Percentiles rank a stretch among this genome's conserved stretches.
Conservation (phyloP, 2,329 filamentous ascomycete species). For the Penicillium verrucosum region DNA sequence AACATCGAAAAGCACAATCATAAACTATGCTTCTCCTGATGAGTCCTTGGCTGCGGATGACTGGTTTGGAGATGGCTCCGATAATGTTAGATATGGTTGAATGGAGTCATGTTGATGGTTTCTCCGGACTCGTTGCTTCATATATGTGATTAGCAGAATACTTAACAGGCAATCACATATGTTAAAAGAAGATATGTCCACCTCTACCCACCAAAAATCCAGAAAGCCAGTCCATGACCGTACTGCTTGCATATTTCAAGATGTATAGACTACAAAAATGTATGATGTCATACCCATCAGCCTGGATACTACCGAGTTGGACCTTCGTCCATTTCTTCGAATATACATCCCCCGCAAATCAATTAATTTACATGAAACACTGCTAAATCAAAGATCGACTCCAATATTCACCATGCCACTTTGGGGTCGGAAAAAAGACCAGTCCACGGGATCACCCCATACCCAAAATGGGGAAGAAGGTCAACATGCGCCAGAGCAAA, state of each 20-base stretch:
- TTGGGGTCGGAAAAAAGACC: slow-evolving; percentile 13
- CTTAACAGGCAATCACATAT: neutral
- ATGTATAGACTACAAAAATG: neutral
- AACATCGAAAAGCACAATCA: slow-evolving; percentile 38
- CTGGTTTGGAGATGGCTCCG: slow-evolving; percentile 63
- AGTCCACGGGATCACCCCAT: neutral
- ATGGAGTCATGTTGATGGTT: neutral
- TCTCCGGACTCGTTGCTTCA: neutral
- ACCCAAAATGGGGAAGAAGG: neutral
- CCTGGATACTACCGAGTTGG: neutral
- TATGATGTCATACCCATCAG: slow-evolving; percentile 8
- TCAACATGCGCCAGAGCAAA: slow-evolving; percentile 1
- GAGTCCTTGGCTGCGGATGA: slow-evolving; percentile 34
- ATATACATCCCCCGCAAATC: neutral
- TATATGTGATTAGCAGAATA: neutral
- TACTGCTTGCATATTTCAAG: neutral
- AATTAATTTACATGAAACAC: neutral
- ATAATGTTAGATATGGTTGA: slow-evolving; percentile 60
- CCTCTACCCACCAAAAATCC: neutral
- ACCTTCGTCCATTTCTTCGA: neutral
- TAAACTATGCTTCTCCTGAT: slow-evolving; percentile 56
- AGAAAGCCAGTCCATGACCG: neutral
- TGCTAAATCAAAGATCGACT: neutral
- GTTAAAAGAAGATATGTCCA: neutral
- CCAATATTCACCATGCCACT: slow-evolving; percentile 11